These are phyloP conservation scores for Paspalum notatum DNA, from an alignment of 176 grass and related monocot species.

Conservation along the genomic window DNA sequence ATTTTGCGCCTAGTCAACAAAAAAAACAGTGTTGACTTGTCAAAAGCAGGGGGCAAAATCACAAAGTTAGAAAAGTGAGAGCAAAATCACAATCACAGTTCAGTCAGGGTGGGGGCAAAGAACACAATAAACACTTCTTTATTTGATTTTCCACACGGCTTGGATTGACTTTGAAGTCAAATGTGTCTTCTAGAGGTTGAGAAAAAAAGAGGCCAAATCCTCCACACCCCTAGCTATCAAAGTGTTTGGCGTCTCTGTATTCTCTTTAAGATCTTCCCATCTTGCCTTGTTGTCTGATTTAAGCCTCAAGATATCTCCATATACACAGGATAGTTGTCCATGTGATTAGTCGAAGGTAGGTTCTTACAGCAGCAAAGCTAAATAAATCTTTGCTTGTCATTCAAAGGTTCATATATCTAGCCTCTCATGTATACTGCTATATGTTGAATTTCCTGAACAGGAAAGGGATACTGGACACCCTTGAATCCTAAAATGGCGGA, in stretches of 20 bases:
- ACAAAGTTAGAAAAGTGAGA: too few species aligned
- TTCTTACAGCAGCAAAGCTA: neutral
- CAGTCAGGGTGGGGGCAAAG: too few species aligned
- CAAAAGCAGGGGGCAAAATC: too few species aligned
- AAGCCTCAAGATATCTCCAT: neutral
- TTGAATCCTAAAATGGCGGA: conserved; percentile 1
- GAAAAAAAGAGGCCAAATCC: neutral
- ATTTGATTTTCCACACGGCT: neutral
- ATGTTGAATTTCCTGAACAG: neutral
- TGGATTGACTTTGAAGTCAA: neutral
- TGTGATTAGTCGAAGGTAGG: neutral
- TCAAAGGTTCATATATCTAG: neutral
- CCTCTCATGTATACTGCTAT: neutral
- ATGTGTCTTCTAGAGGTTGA: neutral
- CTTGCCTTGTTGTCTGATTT: neutral
- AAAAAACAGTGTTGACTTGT: too few species aligned
- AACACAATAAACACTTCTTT: too few species aligned
- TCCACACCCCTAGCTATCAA: neutral
- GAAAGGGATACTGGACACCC: neutral
- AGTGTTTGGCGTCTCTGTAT: too few species aligned
- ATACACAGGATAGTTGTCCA: neutral
- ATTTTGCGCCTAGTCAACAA: too few species aligned
- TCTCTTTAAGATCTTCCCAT: too few species aligned
- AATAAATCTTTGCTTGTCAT: neutral
- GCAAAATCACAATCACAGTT: too few species aligned